A percentile compares a stretch with the other conserved stretches of the same genome.
These are phyloP conservation scores for Scenedesmus sp. DNA, from an alignment of 163 green algal genomes.

Conservation along the genomic window DNA sequence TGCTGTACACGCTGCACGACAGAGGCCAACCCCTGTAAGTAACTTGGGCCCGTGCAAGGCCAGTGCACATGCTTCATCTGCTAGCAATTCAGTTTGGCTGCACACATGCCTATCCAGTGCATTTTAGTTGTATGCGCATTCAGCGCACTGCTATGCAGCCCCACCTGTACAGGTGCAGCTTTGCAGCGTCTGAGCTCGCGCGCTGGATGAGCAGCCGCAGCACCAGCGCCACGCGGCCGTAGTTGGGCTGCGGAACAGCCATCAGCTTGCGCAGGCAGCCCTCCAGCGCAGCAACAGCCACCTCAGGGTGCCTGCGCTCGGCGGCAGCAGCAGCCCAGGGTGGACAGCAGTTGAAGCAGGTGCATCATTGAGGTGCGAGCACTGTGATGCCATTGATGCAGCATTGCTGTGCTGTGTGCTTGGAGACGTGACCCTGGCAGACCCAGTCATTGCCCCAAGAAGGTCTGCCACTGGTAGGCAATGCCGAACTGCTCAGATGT, in stretches of 20 bases:
- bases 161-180: conserved; percentile 42
- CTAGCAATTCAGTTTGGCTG: too few species aligned
- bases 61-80: too few species aligned
- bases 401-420: too few species aligned
- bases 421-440: too few species aligned
- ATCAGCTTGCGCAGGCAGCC: conserved; percentile 37
- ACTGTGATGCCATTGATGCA: too few species aligned
- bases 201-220: background rate
- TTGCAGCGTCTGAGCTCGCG: background rate
- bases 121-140: background rate
- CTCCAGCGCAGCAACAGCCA: background rate
- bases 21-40: too few species aligned
- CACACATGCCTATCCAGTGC: background rate
- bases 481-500: too few species aligned
- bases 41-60: too few species aligned
- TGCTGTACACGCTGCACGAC: too few species aligned
- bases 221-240: background rate
- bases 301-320: background rate
- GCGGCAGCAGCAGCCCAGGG: conserved; percentile 7
- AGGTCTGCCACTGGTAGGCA: background rate
- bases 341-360: background rate
- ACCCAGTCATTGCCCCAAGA: too few species aligned
- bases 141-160: background rate
- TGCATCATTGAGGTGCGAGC: background rate
- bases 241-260: background rate